Conservation (phyloP, 768 basidiomycete genomes). For the Exsudoporus frostii region DNA sequence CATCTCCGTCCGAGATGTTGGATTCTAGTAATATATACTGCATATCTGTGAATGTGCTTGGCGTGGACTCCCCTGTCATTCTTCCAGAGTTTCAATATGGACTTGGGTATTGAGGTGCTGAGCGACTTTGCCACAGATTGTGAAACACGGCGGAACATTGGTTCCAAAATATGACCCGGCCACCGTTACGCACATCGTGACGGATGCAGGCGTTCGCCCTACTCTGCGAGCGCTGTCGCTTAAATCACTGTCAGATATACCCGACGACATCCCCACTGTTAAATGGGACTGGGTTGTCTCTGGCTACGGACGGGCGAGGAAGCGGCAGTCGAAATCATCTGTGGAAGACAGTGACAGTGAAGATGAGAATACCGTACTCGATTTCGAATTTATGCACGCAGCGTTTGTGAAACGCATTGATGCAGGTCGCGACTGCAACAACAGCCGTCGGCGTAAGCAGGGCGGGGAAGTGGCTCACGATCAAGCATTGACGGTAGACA, state of each 20-base stretch:
- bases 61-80: too few relatives aligned
- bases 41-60: too few relatives aligned
- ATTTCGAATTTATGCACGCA: constrained; percentile 44
- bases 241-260: constrained; percentile 53
- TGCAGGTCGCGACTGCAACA: constrained; percentile 35
- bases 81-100: neutral
- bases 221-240: constrained; percentile 45
- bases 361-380: constrained; percentile 19
- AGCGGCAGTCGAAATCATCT: constrained; percentile 5
- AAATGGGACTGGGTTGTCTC: constrained; percentile 60
- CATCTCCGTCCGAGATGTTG: neutral
- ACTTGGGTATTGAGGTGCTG: constrained; percentile 1
- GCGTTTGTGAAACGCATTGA: constrained; percentile 48
- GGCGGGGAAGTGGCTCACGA: neutral
- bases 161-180: constrained; percentile 54
- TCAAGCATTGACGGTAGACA: neutral
- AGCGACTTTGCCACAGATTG: constrained; percentile 43
- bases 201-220: constrained; percentile 34
- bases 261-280: constrained; percentile 61
- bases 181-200: constrained; percentile 66
- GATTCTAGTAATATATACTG: neutral
- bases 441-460: neutral
- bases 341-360: neutral
- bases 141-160: constrained; percentile 60
- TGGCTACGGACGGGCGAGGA: constrained; percentile 32